phyloP scores from a whole-genome alignment of 805 yeast genomes.

The Cyberlindnera sargentensis region DNA sequence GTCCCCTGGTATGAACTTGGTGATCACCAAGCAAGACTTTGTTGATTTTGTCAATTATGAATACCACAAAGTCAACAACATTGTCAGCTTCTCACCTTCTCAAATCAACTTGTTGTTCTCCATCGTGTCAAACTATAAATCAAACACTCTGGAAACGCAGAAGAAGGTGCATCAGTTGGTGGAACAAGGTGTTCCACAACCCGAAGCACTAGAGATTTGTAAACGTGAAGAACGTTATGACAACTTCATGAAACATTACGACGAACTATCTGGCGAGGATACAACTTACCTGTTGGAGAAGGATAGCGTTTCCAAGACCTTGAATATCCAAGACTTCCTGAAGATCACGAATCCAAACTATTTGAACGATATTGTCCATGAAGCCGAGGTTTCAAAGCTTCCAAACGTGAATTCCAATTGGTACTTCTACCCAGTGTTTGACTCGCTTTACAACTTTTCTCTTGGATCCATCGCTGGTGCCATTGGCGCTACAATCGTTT shows the following conservation, averaged over 20 bases:
- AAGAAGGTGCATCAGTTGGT: slow-evolving; percentile 10
- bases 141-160: slow-evolving; percentile 15
- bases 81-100: slow-evolving; percentile 33
- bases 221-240: slow-evolving; percentile 9
- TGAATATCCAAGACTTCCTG: slow-evolving; percentile 31
- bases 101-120: slow-evolving; percentile 32
- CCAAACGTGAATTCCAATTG: slow-evolving; percentile 25
- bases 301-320: slow-evolving; percentile 4
- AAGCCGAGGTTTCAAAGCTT: slow-evolving; percentile 9
- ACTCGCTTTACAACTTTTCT: slow-evolving; percentile 78
- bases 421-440: slow-evolving; percentile 60
- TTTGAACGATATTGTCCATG: slow-evolving; percentile 20
- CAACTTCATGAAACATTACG: slow-evolving; percentile 12
- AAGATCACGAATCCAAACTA: slow-evolving; percentile 35
- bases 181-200: slow-evolving; percentile 4
- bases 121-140: slow-evolving; percentile 24
- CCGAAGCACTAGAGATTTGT: slow-evolving; percentile 5
- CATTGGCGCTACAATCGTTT: slow-evolving; percentile 95
- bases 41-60: slow-evolving; percentile 28
- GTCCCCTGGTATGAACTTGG: slow-evolving; percentile 20
- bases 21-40: slow-evolving; percentile 31
- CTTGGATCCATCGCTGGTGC: slow-evolving; percentile 96
- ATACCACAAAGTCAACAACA: slow-evolving; percentile 33
- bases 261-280: slow-evolving; percentile 13
- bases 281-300: slow-evolving; percentile 10